Base-by-base conservation (phyloP, 2,329 filamentous ascomycete species). In the Drechslera avenae region DNA sequence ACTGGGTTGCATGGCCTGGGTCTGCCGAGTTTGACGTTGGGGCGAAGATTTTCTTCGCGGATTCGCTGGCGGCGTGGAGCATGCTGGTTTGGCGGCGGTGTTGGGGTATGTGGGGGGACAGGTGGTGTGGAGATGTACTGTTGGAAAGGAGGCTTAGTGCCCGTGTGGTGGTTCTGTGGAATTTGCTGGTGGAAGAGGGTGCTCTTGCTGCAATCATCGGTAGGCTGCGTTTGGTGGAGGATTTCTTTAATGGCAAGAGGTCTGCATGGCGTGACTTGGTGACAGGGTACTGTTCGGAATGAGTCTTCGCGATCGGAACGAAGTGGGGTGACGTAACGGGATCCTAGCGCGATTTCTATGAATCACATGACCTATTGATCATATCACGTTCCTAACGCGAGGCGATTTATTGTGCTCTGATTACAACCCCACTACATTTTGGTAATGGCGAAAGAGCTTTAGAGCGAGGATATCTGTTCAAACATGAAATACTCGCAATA, bases 1-100 rank as follows among this genome's bases (percentile, higher is more conserved):
- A 96, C 73, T 96, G 91, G 18, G 84, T 84, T 9, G 91, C 90
- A 71, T 89, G 88, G 44, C 78, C 73, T 56, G 83, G 75, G 58
- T 79, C 76, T 31, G 81, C 39, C n/a, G 68, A 72, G 53, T 68
- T 67, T 45, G 62, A 83, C 35, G 84, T 84, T 3, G 88, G 87
- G 5, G 87, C 86, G 74, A 90, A 80, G 61, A 81, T 80, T 52
- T 71, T 73, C 60, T 79, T 72, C 35, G 56, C 50, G 7, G 59
- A 36, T 23, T 47, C 47, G 19, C 47, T 47, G 17, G 61, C 56
- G 4, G 67, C 60, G 51, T 69, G 64, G 17, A 68, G 50, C 66
- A 68, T 71, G 18, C 36, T 65, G 37, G 33, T 14, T 8, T 18
- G 30, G 17, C 17, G 30, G 33, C 36, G 31, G 21, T 40, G 35